Base-by-base conservation (phyloP, 2,329 filamentous ascomycete genomes). In the Neurospora crassa region DNA sequence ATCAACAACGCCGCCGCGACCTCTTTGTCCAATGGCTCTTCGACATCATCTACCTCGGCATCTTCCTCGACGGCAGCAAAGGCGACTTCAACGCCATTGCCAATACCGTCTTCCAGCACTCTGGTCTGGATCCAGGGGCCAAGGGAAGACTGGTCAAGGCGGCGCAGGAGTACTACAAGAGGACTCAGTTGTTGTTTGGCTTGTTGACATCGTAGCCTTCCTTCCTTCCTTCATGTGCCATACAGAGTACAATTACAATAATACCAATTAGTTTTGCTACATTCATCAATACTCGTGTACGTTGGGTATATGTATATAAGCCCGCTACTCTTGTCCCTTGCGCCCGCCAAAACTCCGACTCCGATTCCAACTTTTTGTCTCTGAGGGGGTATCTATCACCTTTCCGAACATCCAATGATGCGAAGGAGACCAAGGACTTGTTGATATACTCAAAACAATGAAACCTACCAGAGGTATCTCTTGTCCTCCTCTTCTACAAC, bases 131-230 rank as follows among this genome's bases (percentile, higher is more conserved):
- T 4, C 83, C 86, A 40, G 79, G 83, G 12, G 81, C 80, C 6
- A 82, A 82, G 18, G 80, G 85, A 67, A 87, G 87, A 73, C 79
- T 96, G 45, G 80, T 78, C 75, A 91, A 90, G 79, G 83, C 85
- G 18, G 88, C 92, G 6, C 83, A 85, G 67, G 92, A 94, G 69
- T 96, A 96, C 79, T 96, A 92, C 89, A 92, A 91, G 82, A 89
- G 91, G 77, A 96, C 92, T 12, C 90, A 88, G 79, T 80, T 97
- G 74, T 80, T 97, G 37, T 97, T 97, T 81, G 93, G 92, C 2
- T 82, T 97, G 71, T 81, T 97, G 74, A 85, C 84, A 73, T 74
- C 20, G 11, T 40, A 73, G 42, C 16, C 42, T 43, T 43, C 16
- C 16, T 42, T 42, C 11, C 1, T 40, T 12, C 16, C 42, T 43